A percentile compares a stretch with the other conserved stretches of the same genome.
phyloP scores from a whole-genome alignment of 208 protist genomes.

The Wallacemonas collosoma region DNA sequence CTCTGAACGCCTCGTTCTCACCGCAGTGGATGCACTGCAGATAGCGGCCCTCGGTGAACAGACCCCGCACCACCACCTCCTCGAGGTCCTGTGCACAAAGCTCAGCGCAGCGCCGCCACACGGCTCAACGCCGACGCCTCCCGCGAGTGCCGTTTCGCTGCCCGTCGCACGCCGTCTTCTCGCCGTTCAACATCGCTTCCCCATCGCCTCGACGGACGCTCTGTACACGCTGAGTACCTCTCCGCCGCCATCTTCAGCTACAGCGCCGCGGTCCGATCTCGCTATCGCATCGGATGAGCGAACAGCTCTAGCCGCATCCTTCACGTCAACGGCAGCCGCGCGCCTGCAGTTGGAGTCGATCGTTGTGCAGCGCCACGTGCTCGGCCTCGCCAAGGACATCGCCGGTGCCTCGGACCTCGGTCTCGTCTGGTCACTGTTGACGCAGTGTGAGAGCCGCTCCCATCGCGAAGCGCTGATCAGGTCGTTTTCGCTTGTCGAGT shows the following conservation, averaged over 20 bases:
- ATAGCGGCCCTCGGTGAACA: slow-evolving; percentile 54
- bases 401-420: slow-evolving; percentile 28
- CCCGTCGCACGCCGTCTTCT: slow-evolving; percentile 28
- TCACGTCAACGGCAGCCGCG: slow-evolving; percentile 3
- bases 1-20: slow-evolving; percentile 22
- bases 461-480: slow-evolving; percentile 37
- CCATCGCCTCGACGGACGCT: slow-evolving; percentile 20
- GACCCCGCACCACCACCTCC: slow-evolving; percentile 51
- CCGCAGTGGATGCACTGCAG: slow-evolving; percentile 40
- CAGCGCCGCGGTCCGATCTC: too few relatives aligned
- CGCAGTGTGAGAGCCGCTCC: slow-evolving; percentile 36
- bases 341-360: slow-evolving; percentile 20
- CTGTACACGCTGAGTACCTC: background rate
- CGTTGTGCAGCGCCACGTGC: slow-evolving; percentile 29
- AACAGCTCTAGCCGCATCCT: background rate
- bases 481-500: slow-evolving; percentile 41
- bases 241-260: too few relatives aligned
- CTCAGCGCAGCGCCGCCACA: slow-evolving; percentile 5
- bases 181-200: slow-evolving; percentile 48
- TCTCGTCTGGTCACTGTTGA: slow-evolving; percentile 40
- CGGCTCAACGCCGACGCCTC: background rate
- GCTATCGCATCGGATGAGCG: background rate
- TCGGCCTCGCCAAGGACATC: slow-evolving; percentile 18
- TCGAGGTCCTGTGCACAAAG: slow-evolving; percentile 23
- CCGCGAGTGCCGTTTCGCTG: slow-evolving; percentile 14